Evolutionary conservation across 331 rosid species (phyloP), one percentile per base, ranked within the genome.

Genomic region (Pyrus hybrid): DNA sequence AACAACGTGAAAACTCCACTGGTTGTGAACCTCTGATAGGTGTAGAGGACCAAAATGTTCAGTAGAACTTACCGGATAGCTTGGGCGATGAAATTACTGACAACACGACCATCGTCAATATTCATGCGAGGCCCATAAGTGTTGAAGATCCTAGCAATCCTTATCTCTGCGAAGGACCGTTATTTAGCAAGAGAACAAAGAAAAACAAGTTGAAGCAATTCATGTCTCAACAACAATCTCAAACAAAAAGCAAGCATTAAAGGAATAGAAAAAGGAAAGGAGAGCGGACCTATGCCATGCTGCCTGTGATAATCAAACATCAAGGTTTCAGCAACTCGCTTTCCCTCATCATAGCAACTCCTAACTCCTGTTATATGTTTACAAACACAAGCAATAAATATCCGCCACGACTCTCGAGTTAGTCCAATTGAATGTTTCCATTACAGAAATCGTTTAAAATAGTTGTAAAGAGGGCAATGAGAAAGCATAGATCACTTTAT

Each of bases 281-380:
- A 23, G 23, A 67, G 28, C 32, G 45, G 13, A 85, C 89, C 87
- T 12, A 85, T 83, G 68, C 85, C 89, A 33, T 85, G 89, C 77
- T 85, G 89, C 81, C 87, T 83, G 58, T 86, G 89, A 68, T 83
- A 86, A 70, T 86, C 89, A 68, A 83, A 86, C 87, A 86, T 83
- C 75, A 86, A 75, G 3, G 87, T 83, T 80, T 86, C 87, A 8
- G 87, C 87, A 76, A 86, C 89, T 53, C 87, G 87, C 78, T 86
- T 86, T 75, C 89, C 87, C 78, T 86, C 85, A 3, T 85, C 89
- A 12, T 85, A 85, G 83, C 89, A 85, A 77, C 89, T 85, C 77
- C 89, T 74, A 67, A 85, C 89, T 49, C 89, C 89, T 85, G 84
- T 16, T 8, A 3, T 32, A 18, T 32, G 58, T 29, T 53, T 72